These are phyloP conservation scores for Russula vinacea DNA, from an alignment of 768 basidiomycete species.

Conservation along the genomic window DNA sequence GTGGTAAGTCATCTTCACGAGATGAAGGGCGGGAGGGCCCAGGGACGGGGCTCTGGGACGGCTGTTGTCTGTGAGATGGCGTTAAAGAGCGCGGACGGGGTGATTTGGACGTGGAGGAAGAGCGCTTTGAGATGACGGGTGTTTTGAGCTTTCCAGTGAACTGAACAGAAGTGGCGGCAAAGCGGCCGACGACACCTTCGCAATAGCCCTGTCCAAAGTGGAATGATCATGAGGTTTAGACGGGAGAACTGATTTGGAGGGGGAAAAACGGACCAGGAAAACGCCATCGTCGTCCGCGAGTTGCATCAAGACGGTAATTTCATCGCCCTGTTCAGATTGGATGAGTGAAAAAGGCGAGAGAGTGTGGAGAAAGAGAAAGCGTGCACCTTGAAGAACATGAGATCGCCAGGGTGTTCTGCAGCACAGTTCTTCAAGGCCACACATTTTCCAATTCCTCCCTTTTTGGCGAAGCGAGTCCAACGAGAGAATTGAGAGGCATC, in stretches of 20 bases:
- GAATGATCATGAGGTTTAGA: conserved; percentile 2
- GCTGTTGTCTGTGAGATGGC: conserved; percentile 30
- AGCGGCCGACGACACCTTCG: conserved; percentile 82
- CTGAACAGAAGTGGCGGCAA: conserved; percentile 57
- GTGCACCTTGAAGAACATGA: conserved; percentile 80
- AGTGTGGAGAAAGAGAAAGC: conserved; percentile 31
- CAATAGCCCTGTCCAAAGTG: conserved; percentile 62
- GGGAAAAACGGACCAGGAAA: conserved; percentile 56
- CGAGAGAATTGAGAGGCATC: conserved; percentile 68
- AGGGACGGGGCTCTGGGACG: conserved; percentile 32
- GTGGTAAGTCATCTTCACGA: conserved; percentile 20
- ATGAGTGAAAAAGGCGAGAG: not conserved
- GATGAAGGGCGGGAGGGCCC: conserved; percentile 28
- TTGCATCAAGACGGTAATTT: conserved; percentile 75
- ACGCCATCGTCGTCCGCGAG: conserved; percentile 49
- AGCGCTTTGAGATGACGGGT: conserved; percentile 72
- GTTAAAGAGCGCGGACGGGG: conserved; percentile 35
- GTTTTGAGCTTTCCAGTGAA: conserved; percentile 77
- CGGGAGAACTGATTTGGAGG: not conserved
- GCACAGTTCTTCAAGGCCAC: conserved; percentile 71
- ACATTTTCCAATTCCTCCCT: conserved; percentile 82
- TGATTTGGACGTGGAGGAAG: conserved; percentile 37
- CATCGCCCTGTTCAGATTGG: conserved; percentile 55
- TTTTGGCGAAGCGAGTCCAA: conserved; percentile 82
- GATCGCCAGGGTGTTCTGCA: conserved; percentile 66